phyloP scores from a whole-genome alignment of 192 early-diverging fungal species.

The Tieghemiomyces parasiticus region DNA sequence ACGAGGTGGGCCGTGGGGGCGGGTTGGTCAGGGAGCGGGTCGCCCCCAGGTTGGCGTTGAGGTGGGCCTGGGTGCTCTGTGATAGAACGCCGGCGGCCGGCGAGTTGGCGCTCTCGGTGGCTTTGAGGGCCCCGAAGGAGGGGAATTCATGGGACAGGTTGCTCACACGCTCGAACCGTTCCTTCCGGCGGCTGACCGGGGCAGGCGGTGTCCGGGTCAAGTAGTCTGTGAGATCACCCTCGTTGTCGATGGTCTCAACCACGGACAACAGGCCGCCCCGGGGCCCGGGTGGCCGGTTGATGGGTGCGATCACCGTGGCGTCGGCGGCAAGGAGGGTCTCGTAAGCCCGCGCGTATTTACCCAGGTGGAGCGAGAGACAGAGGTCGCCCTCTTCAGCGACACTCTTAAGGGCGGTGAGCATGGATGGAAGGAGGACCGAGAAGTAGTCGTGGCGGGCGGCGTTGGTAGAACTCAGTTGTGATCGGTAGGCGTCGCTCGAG shows the following conservation, averaged over 20 bases:
- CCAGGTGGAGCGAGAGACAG: conserved; percentile 61
- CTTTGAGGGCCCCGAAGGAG: neutral
- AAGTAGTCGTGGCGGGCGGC: conserved; percentile 59
- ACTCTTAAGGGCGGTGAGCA: conserved; percentile 64
- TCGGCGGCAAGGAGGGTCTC: conserved; percentile 63
- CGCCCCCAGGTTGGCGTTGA: neutral
- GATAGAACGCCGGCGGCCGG: conserved; percentile 24
- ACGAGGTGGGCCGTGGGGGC: conserved; percentile 14
- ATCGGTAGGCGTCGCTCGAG: conserved; percentile 72
- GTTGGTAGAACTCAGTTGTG: conserved; percentile 63
- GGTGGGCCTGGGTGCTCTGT: conserved; percentile 7
- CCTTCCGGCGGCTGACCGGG: conserved; percentile 15
- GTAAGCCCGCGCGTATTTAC: conserved; percentile 62
- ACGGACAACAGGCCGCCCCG: conserved; percentile 29
- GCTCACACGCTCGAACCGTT: too few relatives aligned
- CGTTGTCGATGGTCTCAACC: conserved; percentile 43
- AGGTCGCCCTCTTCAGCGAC: conserved; percentile 74
- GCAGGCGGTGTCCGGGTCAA: conserved; percentile 27
- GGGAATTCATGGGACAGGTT: too few relatives aligned
- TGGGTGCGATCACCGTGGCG: conserved; percentile 45
- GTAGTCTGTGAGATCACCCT: conserved; percentile 33
- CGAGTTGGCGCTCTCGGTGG: conserved; percentile 19
- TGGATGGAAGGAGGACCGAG: conserved; percentile 62
- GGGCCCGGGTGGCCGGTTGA: conserved; percentile 17
- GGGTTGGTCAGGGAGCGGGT: conserved; percentile 33